Evolutionary conservation across 495 filamentous ascomycete genomes (phyloP), one percentile per base, ranked within the genome.

Genomic region (Aspergillus egyptiacus): DNA sequence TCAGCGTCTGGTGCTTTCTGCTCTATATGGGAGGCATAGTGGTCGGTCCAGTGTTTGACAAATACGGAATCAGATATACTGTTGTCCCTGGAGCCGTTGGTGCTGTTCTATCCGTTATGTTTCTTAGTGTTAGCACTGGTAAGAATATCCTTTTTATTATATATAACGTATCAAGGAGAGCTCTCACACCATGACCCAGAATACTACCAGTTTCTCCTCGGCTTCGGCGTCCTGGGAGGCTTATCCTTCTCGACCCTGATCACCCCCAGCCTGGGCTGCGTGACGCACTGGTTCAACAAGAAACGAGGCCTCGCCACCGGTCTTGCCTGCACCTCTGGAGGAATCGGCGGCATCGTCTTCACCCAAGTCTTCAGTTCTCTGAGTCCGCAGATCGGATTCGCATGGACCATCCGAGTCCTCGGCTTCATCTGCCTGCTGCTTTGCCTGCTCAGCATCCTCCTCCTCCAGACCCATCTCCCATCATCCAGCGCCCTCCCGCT

Each of bases 261-360:
- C 64, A 86, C 83, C 50, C 77, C 83, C 0, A 71, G 78, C 5
- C 74, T 80, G 45, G 66, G 71, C 35, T 74, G 74, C 17, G 70
- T 83, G 5, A 71, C 75, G 1, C 82, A 81, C 9, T 91, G 85
- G 85, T 91, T 90, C 64, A 73, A 75, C 57, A 70, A 71, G 35
- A 77, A 77, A 41, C 79, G 86, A 1, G 85, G 81, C 14, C 74
- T 83, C 38, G 86, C 86, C 8, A 89, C 83, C 1, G 87, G 87
- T 35, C 63, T 93, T 20, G 83, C 84, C 3, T 80, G 76, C 23
- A 85, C 85, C 0, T 82, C 80, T 0, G 85, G 85, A 18, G 80
- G 81, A 0, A 30, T 87, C 1, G 86, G 84, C 19, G 87, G 85
- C 24, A 75, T 89, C 24, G 65, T 87, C 47, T 89, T 89, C 59